A percentile compares a stretch with the other conserved stretches of the same genome.
These are phyloP conservation scores for Coleophoma crateriformis DNA, from an alignment of 2,329 filamentous ascomycete genomes.

Conservation along the genomic window DNA sequence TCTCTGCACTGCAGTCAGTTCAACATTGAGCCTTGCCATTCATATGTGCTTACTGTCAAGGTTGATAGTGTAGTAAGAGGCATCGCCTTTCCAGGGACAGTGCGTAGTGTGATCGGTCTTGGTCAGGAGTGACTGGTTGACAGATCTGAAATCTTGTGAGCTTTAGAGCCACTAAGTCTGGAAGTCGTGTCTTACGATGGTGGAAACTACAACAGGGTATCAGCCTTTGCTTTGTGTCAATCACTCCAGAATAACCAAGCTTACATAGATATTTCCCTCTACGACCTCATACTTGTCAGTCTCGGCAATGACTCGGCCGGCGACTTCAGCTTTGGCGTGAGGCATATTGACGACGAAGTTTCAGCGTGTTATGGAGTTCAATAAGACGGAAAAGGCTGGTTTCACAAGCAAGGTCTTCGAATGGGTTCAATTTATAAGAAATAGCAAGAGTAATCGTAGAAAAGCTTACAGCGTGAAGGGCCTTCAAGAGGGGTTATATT, in stretches of 20 bases:
- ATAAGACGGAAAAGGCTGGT: too few species aligned
- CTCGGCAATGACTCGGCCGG: slow-evolving; percentile 37
- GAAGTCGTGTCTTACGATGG: slow-evolving; percentile 22
- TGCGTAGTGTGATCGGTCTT: slow-evolving; percentile 33
- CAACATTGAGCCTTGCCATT: not conserved
- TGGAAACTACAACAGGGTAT: slow-evolving; percentile 23
- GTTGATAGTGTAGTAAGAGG: slow-evolving; percentile 40
- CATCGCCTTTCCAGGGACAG: slow-evolving; percentile 42
- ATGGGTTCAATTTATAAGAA: too few species aligned
- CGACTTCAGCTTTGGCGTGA: slow-evolving; percentile 29
- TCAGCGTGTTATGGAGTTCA: not conserved
- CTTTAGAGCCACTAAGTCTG: not conserved
- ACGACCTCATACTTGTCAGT: slow-evolving; percentile 39
- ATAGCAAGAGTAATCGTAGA: too few species aligned
- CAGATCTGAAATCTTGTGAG: slow-evolving; percentile 21
- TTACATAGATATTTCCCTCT: slow-evolving; percentile 42
- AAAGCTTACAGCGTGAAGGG: too few species aligned
- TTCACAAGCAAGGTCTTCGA: too few species aligned
- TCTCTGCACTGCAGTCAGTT: slow-evolving; percentile 16
- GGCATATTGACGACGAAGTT: not conserved
- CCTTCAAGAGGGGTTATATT: too few species aligned
- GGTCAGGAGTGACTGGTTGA: slow-evolving; percentile 32
- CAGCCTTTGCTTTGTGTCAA: too few species aligned
- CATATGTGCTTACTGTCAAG: slow-evolving; percentile 26
- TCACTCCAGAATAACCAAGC: not conserved